Percentiles rank a stretch among this genome's conserved stretches.
Evolutionary conservation across 306 rosid genomes (phyloP).

Genomic region (Astragalus glycyphyllos): DNA sequence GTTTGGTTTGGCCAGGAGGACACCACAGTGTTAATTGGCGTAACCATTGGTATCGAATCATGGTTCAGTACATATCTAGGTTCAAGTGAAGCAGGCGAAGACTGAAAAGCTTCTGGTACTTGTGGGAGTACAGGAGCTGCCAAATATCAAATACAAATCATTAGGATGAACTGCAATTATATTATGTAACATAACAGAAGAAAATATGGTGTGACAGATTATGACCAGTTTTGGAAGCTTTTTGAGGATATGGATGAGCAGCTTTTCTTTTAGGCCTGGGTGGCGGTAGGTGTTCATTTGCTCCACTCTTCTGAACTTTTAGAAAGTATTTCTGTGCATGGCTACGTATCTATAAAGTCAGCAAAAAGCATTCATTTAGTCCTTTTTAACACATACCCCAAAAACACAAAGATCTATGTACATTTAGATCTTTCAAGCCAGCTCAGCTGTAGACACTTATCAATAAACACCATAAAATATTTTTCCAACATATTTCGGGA

Average conservation of each 20-base stretch:
- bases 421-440: background rate
- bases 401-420: background rate
- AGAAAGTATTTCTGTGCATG: conserved; percentile 96
- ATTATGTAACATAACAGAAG: background rate
- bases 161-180: conserved; percentile 38
- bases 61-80: conserved; percentile 60
- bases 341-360: conserved; percentile 76
- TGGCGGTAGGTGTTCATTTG: conserved; percentile 93
- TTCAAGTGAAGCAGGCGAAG: conserved; percentile 74
- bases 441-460: background rate
- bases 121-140: conserved; percentile 63
- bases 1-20: conserved; percentile 69
- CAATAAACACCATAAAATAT: background rate
- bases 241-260: conserved; percentile 96
- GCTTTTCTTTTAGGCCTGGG: conserved; percentile 98
- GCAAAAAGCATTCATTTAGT: conserved; percentile 20
- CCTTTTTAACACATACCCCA: conserved; percentile 4
- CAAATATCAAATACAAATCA: conserved; percentile 38
- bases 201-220: background rate
- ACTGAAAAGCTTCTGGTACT: conserved; percentile 66
- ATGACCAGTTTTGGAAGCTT: conserved; percentile 84
- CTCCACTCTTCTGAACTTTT: conserved; percentile 94
- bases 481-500: background rate
- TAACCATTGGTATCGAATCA: conserved; percentile 64
- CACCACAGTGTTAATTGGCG: conserved; percentile 54